Evolutionary conservation across 495 filamentous ascomycete species (phyloP).

Genomic region (Pyrenula aspistea): DNA sequence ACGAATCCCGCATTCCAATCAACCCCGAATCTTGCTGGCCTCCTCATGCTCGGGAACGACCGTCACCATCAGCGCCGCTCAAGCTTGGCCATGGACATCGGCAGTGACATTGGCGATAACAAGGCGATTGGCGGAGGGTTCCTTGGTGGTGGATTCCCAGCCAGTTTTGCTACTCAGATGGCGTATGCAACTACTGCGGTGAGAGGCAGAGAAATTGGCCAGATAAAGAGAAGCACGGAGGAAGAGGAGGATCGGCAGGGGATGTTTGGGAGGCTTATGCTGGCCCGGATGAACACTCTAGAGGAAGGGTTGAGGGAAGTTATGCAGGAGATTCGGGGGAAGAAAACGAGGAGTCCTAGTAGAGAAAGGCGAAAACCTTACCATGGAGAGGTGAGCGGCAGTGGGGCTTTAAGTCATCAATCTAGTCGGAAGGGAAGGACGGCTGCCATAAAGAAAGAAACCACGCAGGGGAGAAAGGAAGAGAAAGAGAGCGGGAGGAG

Average conservation of each 20-base stretch:
- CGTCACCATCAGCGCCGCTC: constrained; percentile 23
- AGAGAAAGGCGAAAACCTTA: neutral
- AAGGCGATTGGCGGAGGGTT: constrained; percentile 39
- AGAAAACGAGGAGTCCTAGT: constrained; percentile 8
- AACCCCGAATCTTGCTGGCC: constrained; percentile 33
- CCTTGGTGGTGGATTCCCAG: constrained; percentile 45
- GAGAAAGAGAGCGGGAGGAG: constrained; percentile 3
- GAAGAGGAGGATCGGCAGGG: constrained; percentile 45
- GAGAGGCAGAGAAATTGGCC: constrained; percentile 1
- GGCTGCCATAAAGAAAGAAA: neutral
- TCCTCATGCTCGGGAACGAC: constrained; percentile 23
- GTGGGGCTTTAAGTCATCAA: neutral
- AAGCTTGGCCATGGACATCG: constrained; percentile 53
- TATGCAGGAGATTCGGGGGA: constrained; percentile 69
- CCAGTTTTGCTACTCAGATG: constrained; percentile 73
- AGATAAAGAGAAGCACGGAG: constrained; percentile 22
- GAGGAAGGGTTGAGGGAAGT: constrained; percentile 78
- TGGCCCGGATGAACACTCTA: constrained; percentile 84
- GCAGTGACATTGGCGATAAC: constrained; percentile 63
- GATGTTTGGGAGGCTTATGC: constrained; percentile 66
- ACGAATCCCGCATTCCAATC: constrained; percentile 35
- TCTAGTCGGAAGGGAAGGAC: neutral
- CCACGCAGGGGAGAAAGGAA: neutral
- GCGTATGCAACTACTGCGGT: constrained; percentile 46
- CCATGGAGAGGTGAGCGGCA: neutral